Percentiles rank a stretch among this genome's conserved stretches.
phyloP scores from a whole-genome alignment of 768 basidiomycete species.

The Auriculariales sp. region DNA sequence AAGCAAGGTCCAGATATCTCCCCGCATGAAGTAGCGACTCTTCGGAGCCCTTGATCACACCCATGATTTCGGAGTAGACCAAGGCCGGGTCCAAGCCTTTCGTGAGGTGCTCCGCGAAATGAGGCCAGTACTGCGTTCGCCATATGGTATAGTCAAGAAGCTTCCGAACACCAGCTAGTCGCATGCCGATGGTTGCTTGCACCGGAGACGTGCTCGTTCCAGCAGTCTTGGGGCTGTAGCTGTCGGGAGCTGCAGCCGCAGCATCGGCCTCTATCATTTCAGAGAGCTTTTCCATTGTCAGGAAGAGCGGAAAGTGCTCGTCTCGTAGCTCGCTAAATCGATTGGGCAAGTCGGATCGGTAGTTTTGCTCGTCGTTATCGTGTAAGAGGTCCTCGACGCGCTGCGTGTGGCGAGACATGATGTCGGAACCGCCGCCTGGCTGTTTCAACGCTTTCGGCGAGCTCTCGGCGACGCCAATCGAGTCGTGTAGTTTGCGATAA shows the following conservation, averaged over 20 bases:
- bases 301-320: conserved; percentile 52
- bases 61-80: conserved; percentile 53
- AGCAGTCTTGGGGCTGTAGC: neutral
- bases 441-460: conserved; percentile 23
- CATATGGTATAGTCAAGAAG: conserved; percentile 40
- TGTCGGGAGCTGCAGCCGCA: too few species aligned
- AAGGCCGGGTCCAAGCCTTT: conserved; percentile 44
- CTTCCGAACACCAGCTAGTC: too few species aligned
- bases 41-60: conserved; percentile 61
- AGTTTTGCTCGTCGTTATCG: conserved; percentile 26
- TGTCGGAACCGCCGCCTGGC: neutral
- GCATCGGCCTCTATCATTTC: conserved; percentile 35
- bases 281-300: conserved; percentile 46
- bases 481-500: conserved; percentile 35
- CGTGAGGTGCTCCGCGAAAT: conserved; percentile 33
- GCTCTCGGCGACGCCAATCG: conserved; percentile 23
- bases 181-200: too few species aligned
- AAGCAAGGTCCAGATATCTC: conserved; percentile 26
- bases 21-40: conserved; percentile 20
- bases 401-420: conserved; percentile 9
- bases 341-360: conserved; percentile 31
- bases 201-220: too few species aligned
- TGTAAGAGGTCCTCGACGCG: conserved; percentile 19
- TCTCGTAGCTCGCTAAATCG: conserved; percentile 42
- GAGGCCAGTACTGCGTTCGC: conserved; percentile 40